These are phyloP conservation scores for Sordariomycetes sp. DNA, from an alignment of 2,329 filamentous ascomycete species.

Conservation along the genomic window DNA sequence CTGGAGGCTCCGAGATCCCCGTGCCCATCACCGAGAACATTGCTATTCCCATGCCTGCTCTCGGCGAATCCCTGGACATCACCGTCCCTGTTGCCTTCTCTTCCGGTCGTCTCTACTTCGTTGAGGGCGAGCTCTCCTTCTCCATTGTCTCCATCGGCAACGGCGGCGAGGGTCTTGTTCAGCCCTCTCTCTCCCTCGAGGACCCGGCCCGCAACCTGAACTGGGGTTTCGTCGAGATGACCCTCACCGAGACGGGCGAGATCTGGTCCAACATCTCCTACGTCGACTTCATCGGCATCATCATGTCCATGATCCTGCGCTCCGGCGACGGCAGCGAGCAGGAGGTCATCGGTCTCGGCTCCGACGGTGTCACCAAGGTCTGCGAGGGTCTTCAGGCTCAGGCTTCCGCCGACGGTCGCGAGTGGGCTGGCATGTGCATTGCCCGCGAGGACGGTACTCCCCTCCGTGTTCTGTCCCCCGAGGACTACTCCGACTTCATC, in stretches of 20 bases:
- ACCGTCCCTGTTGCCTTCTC: slow-evolving; percentile 28
- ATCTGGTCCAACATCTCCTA: slow-evolving; percentile 40
- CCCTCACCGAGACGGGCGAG: slow-evolving; percentile 24
- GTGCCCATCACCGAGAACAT: slow-evolving; percentile 26
- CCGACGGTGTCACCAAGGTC: slow-evolving; percentile 24
- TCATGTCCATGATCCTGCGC: slow-evolving; percentile 38
- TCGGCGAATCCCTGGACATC: slow-evolving; percentile 26
- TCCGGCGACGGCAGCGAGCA: slow-evolving; percentile 24
- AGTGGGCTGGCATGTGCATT: slow-evolving; percentile 37
- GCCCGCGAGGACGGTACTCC: slow-evolving; percentile 22
- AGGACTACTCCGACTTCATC: slow-evolving; percentile 26
- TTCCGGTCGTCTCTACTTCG: slow-evolving; percentile 35
- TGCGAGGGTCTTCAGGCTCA: slow-evolving; percentile 31
- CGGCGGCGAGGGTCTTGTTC: slow-evolving; percentile 29
- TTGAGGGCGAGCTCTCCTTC: slow-evolving; percentile 30
- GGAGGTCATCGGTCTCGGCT: slow-evolving; percentile 27
- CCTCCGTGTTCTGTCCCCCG: slow-evolving; percentile 35
- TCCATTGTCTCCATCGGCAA: slow-evolving; percentile 23
- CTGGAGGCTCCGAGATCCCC: slow-evolving; percentile 22
- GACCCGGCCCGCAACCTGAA: slow-evolving; percentile 33
- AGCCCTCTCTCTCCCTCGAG: slow-evolving; percentile 34
- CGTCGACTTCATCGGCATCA: slow-evolving; percentile 41
- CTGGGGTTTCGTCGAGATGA: slow-evolving; percentile 43
- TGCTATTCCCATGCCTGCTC: slow-evolving; percentile 29
- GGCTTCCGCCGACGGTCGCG: slow-evolving; percentile 23